These are phyloP conservation scores for Hymenoscyphus fructigenus DNA, from an alignment of 2,329 filamentous ascomycete species.

Conservation along the genomic window DNA sequence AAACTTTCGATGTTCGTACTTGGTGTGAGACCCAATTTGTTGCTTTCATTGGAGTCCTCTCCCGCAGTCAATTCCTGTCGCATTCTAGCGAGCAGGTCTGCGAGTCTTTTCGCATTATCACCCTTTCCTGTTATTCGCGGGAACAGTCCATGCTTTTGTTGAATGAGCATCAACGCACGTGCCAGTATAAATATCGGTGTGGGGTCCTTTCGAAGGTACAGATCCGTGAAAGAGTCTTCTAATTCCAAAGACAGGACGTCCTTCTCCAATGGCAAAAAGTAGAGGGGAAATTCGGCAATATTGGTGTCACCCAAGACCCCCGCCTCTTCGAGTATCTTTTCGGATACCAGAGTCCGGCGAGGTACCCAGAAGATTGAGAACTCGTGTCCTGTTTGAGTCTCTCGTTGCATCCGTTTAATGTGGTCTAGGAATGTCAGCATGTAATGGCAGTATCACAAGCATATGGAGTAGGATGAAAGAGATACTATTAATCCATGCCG, in stretches of 20 bases:
- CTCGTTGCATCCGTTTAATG: conserved; percentile 84
- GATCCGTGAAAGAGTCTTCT: conserved; percentile 79
- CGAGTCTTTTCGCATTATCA: conserved; percentile 85
- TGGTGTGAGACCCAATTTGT: conserved; percentile 70
- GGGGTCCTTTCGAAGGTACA: conserved; percentile 88
- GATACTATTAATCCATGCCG: conserved; percentile 45
- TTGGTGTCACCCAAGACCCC: conserved; percentile 91
- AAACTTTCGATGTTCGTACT: conserved; percentile 87
- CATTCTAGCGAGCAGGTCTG: conserved; percentile 86
- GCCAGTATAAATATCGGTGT: conserved; percentile 87
- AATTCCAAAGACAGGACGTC: conserved; percentile 91
- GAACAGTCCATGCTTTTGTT: conserved; percentile 88
- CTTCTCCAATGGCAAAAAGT: conserved; percentile 87
- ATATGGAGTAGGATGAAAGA: conserved; percentile 35
- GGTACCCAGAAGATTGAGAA: conserved; percentile 97
- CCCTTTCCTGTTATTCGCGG: conserved; percentile 94
- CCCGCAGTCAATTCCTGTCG: conserved; percentile 82
- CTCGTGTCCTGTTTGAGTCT: conserved; percentile 88
- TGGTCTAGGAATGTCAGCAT: conserved; percentile 72
- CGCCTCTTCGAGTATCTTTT: conserved; percentile 87
- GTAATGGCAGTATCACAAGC: conserved; percentile 51
- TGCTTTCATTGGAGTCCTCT: conserved; percentile 65
- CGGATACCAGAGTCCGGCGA: conserved; percentile 84
- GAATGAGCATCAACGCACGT: conserved; percentile 89
- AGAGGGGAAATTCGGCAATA: conserved; percentile 81